Evolutionary conservation across 768 basidiomycete species (phyloP).

Genomic region (Leccinum pellstonianum): DNA sequence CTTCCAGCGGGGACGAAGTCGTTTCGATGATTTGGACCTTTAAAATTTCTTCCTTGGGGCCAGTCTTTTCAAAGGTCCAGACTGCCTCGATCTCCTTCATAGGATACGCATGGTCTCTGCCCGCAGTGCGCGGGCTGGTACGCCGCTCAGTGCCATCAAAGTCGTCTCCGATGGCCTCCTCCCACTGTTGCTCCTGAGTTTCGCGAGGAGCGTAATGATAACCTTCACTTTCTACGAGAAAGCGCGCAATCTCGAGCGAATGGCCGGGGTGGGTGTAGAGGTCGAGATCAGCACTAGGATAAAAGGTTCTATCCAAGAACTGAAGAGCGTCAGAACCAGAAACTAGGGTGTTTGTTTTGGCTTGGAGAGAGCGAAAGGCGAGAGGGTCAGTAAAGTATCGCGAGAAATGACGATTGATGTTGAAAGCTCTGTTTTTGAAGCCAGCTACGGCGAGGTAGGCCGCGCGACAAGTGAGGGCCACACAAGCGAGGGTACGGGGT

Average conservation of each 20-base stretch:
- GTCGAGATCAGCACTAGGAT: conserved; percentile 51
- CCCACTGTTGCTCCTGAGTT: conserved; percentile 22
- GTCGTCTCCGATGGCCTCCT: not conserved
- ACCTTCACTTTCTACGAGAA: conserved; percentile 32
- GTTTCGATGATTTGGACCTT: conserved; percentile 43
- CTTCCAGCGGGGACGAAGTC: conserved; percentile 19
- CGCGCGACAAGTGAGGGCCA: conserved; percentile 24
- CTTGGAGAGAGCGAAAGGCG: conserved; percentile 46
- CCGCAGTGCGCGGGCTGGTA: too few relatives aligned
- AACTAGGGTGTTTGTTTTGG: conserved; percentile 43
- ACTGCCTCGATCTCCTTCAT: conserved; percentile 9
- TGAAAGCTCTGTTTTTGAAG: conserved; percentile 32
- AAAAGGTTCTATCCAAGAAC: conserved; percentile 45
- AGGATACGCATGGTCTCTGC: not conserved
- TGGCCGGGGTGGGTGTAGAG: conserved; percentile 41
- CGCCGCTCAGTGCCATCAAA: conserved; percentile 23
- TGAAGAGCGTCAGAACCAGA: conserved; percentile 56
- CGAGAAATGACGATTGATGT: conserved; percentile 36
- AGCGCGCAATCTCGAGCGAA: conserved; percentile 34
- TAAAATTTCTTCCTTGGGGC: not conserved
- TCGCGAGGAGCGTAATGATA: conserved; percentile 30
- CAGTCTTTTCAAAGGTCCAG: conserved; percentile 25
- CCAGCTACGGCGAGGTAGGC: conserved; percentile 14
- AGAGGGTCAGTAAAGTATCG: conserved; percentile 37
- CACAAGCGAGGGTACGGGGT: conserved; percentile 25